Conservation (phyloP, 495 filamentous ascomycete species). For the Xylaria flabelliformis region DNA sequence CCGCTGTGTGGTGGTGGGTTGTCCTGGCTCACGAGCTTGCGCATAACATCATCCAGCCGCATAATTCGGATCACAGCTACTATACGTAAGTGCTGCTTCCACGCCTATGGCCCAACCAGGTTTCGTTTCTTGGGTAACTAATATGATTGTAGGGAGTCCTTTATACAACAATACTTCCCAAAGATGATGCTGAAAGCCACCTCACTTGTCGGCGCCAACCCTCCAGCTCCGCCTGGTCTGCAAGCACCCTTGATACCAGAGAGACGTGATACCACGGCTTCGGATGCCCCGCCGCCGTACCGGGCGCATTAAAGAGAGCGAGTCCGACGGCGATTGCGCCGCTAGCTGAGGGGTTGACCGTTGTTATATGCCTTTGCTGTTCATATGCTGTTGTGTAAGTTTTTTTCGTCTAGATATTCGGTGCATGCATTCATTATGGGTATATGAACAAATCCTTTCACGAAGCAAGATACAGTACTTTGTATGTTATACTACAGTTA, state of each 20-base stretch:
- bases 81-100: too few species aligned
- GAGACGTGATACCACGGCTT: not conserved
- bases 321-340: not conserved
- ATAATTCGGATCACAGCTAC: constrained; percentile 83
- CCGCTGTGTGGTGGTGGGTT: constrained; percentile 89
- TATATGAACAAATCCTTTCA: not conserved
- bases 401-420: too few species aligned
- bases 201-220: constrained; percentile 25
- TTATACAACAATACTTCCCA: constrained; percentile 57
- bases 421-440: not conserved
- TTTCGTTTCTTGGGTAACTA: constrained; percentile 27
- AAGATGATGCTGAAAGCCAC: constrained; percentile 53
- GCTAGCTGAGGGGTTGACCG: not conserved
- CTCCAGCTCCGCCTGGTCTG: not conserved
- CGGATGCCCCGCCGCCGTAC: constrained; percentile 37
- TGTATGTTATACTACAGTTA: constrained; percentile 16
- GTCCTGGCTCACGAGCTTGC: constrained; percentile 91
- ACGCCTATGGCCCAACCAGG: too few species aligned
- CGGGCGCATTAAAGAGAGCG: constrained; percentile 24
- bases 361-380: not conserved
- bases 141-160: constrained; percentile 50
- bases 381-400: not conserved
- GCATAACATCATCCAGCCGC: constrained; percentile 83
- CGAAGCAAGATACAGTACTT: not conserved
- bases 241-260: constrained; percentile 3